A percentile compares a stretch with the other conserved stretches of the same genome.
These are phyloP conservation scores for Lyophyllum semitale DNA, from an alignment of 768 basidiomycete species.

Conservation along the genomic window DNA sequence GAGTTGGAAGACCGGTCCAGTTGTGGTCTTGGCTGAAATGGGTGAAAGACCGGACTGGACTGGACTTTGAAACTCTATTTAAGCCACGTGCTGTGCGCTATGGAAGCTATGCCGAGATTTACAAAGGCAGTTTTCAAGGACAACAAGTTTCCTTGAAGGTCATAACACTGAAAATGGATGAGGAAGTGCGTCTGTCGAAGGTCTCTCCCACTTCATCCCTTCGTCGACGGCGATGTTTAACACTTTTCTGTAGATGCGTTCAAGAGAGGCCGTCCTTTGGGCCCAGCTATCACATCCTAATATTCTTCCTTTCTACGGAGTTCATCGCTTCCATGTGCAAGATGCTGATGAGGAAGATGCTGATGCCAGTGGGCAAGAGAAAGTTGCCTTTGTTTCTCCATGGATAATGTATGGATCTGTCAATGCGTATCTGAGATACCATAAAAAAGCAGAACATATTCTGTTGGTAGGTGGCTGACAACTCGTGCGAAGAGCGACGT, in stretches of 20 bases:
- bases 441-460: background rate
- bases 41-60: too few species aligned
- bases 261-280: conserved; percentile 22
- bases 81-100: background rate
- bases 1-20: too few species aligned
- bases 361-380: too few species aligned
- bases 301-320: conserved; percentile 30
- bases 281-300: conserved; percentile 30
- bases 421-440: background rate
- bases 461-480: background rate
- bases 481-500: background rate
- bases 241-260: conserved; percentile 1
- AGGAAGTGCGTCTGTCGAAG: background rate
- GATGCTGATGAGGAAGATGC: too few species aligned
- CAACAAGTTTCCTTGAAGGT: conserved; percentile 3
- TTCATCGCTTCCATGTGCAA: conserved; percentile 21
- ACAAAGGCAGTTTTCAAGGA: background rate
- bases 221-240: background rate
- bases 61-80: too few species aligned
- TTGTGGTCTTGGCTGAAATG: too few species aligned
- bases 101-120: conserved; percentile 7
- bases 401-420: background rate
- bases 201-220: background rate
- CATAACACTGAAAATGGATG: background rate
- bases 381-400: background rate